Base-by-base conservation (phyloP, 2,329 filamentous ascomycete genomes). In the Talaromyces islandicus region DNA sequence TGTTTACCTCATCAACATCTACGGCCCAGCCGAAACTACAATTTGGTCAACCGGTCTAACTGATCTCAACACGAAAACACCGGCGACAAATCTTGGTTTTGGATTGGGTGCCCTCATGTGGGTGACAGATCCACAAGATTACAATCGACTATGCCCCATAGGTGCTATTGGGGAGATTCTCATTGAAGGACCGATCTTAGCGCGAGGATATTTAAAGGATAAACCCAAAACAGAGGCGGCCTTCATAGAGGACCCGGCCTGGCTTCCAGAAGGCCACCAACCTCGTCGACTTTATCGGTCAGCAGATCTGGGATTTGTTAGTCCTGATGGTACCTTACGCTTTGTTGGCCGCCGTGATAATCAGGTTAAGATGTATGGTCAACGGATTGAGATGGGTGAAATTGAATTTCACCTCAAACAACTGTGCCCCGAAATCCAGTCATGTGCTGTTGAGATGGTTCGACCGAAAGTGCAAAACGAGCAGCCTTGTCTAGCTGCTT, bases 51-150 rank as follows among this genome's bases (percentile, higher is more conserved):
- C 56, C 10, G 56, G 46, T 27, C 35, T 52, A 25, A 14, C 38
- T 4, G 19, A 53, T 30, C 43, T 48, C 19, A 48, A 48, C n/a
- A 17, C 21, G 11, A 11, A 48, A 21, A 48, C 43, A 24, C 46
- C 30, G 10, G 29, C 56, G 27, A 50, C 56, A 30, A 24, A 51
- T 12, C 32, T 58, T 2, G 56, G 56, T 24, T n/a, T 24, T n/a
- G 30, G 29, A 19, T 25, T 51, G 32, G 56, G 56, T 27, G 73
- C 71, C 7, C 72, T 78, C 0, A 54, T 52, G 27, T 60, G 81
- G 81, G 4, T 81, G 82, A 65, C 57, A 81, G 38, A 68, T 80
- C 4, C 68, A 81, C 11, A 77, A 80, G 64, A 79, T 0, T 48
- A 53, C 17, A 75, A 77, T 43, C 71, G 82, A 1, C 62, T 80